Conservation (phyloP, 768 basidiomycete genomes). For the Leucocoprinus leucothites region DNA sequence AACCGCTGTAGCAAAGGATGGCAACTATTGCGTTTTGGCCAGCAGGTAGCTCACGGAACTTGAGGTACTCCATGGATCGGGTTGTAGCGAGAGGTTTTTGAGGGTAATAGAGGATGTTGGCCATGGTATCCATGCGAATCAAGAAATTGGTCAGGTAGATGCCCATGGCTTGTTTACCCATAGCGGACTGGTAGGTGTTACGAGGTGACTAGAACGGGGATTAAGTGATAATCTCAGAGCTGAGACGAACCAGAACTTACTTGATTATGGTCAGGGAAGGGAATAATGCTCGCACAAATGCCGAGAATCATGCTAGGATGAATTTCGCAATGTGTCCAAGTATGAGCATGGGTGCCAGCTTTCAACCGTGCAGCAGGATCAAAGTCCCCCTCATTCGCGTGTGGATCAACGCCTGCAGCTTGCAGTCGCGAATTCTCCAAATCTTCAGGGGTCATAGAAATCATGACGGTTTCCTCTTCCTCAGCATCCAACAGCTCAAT, state of each 20-base stretch:
- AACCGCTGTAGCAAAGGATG: constrained; percentile 97
- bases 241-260: constrained; percentile 37
- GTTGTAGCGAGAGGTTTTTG: constrained; percentile 99
- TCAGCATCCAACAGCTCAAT: constrained; percentile 96
- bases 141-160: constrained; percentile 98
- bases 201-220: constrained; percentile 76
- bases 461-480: constrained; percentile 99
- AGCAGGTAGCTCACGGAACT: constrained; percentile 97
- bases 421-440: constrained; percentile 78
- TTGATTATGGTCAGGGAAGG: constrained; percentile 99
- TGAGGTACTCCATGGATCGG: constrained; percentile 98
- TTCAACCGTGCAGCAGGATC: constrained; percentile 90
- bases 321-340: constrained; percentile 99
- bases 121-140: constrained; percentile 99
- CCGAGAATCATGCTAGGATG: constrained; percentile 99
- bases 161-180: constrained; percentile 99
- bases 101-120: constrained; percentile 98
- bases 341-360: constrained; percentile 78
- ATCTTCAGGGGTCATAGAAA: constrained; percentile 97
- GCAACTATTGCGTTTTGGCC: constrained; percentile 99
- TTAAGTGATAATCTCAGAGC: neutral
- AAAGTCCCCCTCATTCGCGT: constrained; percentile 63
- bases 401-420: constrained; percentile 54
- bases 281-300: constrained; percentile 98
- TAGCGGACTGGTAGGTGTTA: constrained; percentile 99